Evolutionary conservation across 768 basidiomycete species (phyloP).

Genomic region (Ramaria sp.): DNA sequence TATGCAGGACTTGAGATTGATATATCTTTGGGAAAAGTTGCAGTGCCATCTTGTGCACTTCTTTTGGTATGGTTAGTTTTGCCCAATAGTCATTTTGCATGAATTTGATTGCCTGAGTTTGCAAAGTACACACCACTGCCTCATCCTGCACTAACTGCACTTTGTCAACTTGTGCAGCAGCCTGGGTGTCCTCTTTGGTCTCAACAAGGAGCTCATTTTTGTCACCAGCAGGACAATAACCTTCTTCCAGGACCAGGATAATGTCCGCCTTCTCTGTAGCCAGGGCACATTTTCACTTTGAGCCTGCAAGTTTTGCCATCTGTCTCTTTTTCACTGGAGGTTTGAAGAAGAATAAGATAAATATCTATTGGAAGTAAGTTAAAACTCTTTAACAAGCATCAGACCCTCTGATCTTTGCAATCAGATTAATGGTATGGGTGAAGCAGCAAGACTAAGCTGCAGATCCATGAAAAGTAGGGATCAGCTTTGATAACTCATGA

Average conservation of each 20-base stretch:
- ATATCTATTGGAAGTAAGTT: not conserved
- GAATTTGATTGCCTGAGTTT: too few species aligned
- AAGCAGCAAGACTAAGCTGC: constrained; percentile 16
- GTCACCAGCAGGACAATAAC: not conserved
- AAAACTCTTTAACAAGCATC: too few species aligned
- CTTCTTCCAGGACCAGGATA: constrained; percentile 8
- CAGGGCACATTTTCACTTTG: not conserved
- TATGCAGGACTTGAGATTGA: too few species aligned
- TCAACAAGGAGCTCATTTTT: too few species aligned
- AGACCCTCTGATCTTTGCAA: constrained; percentile 20
- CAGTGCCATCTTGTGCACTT: constrained; percentile 9
- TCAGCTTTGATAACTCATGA: too few species aligned
- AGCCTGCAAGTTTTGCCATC: not conserved
- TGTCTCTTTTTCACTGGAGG: too few species aligned
- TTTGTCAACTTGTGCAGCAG: constrained; percentile 9
- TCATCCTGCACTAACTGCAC: constrained; percentile 15
- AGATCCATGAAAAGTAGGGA: constrained; percentile 18
- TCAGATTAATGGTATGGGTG: constrained; percentile 24
- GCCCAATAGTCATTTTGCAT: too few species aligned
- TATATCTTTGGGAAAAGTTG: constrained; percentile 16
- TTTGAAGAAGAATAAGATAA: too few species aligned
- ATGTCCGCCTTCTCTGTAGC: not conserved
- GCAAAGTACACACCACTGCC: constrained; percentile 1
- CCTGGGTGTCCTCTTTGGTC: not conserved
- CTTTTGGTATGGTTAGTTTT: too few species aligned